Evolutionary conservation across 805 yeast species (phyloP), one percentile per base, ranked within the genome.

Genomic region (Schizosaccharomyces pombe): DNA sequence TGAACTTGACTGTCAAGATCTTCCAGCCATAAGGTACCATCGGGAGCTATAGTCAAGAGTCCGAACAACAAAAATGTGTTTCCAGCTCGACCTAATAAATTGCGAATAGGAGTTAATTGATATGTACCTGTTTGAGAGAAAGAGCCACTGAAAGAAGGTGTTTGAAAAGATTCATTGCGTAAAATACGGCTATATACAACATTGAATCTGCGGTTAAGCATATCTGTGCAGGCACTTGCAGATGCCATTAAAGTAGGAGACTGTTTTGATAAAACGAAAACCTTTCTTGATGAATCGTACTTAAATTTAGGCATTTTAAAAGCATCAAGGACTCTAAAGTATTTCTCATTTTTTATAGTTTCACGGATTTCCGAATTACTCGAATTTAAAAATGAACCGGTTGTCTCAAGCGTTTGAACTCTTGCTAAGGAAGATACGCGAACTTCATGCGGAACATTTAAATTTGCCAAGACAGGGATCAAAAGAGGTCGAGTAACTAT

Each of bases 41-140:
- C 75, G 9, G 76, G 69, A 55, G 78, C 78, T 56, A 72, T 71
- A 1, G 79, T 71, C 9, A 91, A 65, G 56, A 86, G 68, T 0
- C 98, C 99, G 61, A 87, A 77, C 2, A 91, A 63, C 5, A 82
- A 68, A 62, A 91, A 91, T 56, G 76, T 72, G 54, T 75, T 71
- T 3, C 89, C 89, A 60, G 82, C 82, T 55, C 95, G 70, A 31
- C 98, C 99, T 30, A 91, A 64, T 56, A 91, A 68, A 64, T 87
- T 87, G 61, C 87, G 87, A 55, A 91, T 78, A 40, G 77, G 71
- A 0, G 94, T 83, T 49, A 89, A 69, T 2, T 73, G 56, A 8
- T 16, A 12, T 28, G 60, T 58, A 57, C 59, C 54, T 9, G 37
- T 43, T 29, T 57, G 49, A 16, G 57, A 58, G 52, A 60, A 37